Percentiles rank a stretch among this genome's conserved stretches.
phyloP scores from a whole-genome alignment of 768 basidiomycete genomes.

The Podaxis carcinomalis region DNA sequence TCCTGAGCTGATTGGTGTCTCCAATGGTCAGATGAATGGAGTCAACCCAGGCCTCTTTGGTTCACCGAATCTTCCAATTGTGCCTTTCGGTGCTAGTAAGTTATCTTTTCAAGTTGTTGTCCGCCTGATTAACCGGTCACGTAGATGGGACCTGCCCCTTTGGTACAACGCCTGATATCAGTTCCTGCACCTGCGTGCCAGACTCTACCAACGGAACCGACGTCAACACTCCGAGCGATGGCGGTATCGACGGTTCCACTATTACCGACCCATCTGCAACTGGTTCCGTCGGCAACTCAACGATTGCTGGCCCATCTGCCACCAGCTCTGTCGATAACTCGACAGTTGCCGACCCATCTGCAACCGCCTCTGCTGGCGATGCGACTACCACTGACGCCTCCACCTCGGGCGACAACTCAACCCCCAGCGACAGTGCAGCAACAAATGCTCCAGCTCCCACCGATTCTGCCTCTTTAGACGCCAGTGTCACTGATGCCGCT shows the following conservation, averaged over 20 bases:
- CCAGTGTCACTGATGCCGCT: background rate
- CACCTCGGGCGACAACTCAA: slow-evolving; percentile 7
- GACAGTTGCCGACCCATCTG: slow-evolving; percentile 1
- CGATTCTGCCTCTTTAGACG: slow-evolving; percentile 2
- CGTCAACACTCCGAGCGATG: slow-evolving; percentile 5
- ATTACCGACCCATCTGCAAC: slow-evolving; percentile 2
- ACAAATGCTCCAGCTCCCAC: slow-evolving; percentile 10
- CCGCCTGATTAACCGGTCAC: background rate
- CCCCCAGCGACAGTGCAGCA: slow-evolving; percentile 11
- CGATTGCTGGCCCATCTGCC: background rate
- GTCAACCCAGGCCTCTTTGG: slow-evolving; percentile 41
- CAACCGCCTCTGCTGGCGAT: background rate
- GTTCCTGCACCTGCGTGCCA: slow-evolving; percentile 33
- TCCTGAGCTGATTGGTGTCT: slow-evolving; percentile 34
- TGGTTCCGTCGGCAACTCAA: background rate
- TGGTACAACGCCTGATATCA: slow-evolving; percentile 35
- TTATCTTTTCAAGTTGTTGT: background rate
- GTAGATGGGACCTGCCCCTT: slow-evolving; percentile 43
- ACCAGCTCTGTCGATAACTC: slow-evolving; percentile 12
- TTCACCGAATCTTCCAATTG: slow-evolving; percentile 31
- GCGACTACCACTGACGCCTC: slow-evolving; percentile 8
- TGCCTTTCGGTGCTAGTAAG: slow-evolving; percentile 43
- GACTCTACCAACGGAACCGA: slow-evolving; percentile 14
- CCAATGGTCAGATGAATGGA: slow-evolving; percentile 38
- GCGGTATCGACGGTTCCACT: slow-evolving; percentile 1